phyloP scores from a whole-genome alignment of 2,329 filamentous ascomycete genomes.

The Epicoccum sorghinum region DNA sequence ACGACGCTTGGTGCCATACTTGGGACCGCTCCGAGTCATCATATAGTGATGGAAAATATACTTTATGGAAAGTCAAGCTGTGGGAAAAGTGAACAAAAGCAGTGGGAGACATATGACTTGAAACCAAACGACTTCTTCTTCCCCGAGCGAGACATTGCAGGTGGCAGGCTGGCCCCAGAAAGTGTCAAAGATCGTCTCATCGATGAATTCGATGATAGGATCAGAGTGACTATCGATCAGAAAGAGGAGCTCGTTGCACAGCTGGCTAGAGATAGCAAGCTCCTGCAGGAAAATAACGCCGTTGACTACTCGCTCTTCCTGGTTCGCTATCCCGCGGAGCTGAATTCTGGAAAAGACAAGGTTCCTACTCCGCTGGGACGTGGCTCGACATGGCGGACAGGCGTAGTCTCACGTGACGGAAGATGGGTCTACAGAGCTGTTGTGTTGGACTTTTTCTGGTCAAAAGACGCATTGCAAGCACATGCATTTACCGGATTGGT shows the following conservation, averaged over 20 bases:
- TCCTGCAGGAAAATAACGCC: constrained; percentile 67
- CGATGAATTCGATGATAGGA: constrained; percentile 71
- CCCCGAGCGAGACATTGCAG: constrained; percentile 73
- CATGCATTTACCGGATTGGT: constrained; percentile 70
- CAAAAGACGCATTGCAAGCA: constrained; percentile 72
- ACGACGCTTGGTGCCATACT: constrained; percentile 65
- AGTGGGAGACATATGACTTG: constrained; percentile 76
- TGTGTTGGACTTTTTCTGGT: constrained; percentile 79
- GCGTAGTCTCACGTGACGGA: constrained; percentile 65
- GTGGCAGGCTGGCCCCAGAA: constrained; percentile 66
- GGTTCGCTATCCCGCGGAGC: constrained; percentile 60
- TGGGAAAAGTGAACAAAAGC: constrained; percentile 49
- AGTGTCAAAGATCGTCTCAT: constrained; percentile 69
- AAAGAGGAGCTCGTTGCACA: constrained; percentile 62
- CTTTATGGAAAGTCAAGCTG: constrained; percentile 62
- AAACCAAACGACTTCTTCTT: constrained; percentile 79
- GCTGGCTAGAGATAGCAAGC: constrained; percentile 66
- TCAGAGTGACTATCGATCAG: constrained; percentile 62
- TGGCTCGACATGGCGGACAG: constrained; percentile 63
- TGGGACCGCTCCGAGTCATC: constrained; percentile 69
- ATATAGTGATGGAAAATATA: constrained; percentile 80
- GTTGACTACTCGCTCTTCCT: constrained; percentile 80
- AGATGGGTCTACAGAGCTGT: constrained; percentile 71
- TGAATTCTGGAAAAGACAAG: constrained; percentile 27
- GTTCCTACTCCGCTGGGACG: constrained; percentile 42